Base-by-base conservation (phyloP, 148 eudicot species). In the Chenopodium suecicum region DNA sequence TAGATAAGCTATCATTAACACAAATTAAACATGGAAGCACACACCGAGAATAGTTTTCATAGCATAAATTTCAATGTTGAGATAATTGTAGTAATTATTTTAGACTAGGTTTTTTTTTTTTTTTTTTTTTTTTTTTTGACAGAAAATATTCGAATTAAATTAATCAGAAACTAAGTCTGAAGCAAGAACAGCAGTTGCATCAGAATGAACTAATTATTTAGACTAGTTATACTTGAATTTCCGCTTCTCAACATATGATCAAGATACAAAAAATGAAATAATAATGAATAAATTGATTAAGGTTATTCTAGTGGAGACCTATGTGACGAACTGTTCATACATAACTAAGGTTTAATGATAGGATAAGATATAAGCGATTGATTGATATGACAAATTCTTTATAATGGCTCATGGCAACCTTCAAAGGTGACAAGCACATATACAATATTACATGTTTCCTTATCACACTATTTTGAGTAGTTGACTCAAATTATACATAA, bases 351-450 rank as follows among this genome's bases (percentile, higher is more conserved):
- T 10, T 5, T 46, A 6, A 13, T 46, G 14, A 25, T 37, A 71
- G 25, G 58, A 73, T 73, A 73, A 73, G 76, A 13, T 14, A 73
- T 48, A 41, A 23, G 58, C 48, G 76, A 32, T 46, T 47, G 9
- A 46, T 44, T 47, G 9, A 46, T 44, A 46, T 48, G 32, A 48
- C 19, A 74, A 41, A 7, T 47, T 46, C 14, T 27, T 19, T 14
- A 63, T 17, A 56, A 19, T 81, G 78, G 73, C 83, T 74, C 73
- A 81, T 81, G 78, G 64, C 34, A 81, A 31, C 31, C 76, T 74
- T 74, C 78, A 74, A 81, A 81, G 78, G 83, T 29, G 78, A 69
- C 37, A 65, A 68, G 19, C 69, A 41, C 7, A 41, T 32, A 20
- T 67, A 23, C 9, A 37, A 47, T 56, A 62, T 23, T 4, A 70